Evolutionary conservation across 768 basidiomycete genomes (phyloP).

Genomic region (Trametes cingulata): DNA sequence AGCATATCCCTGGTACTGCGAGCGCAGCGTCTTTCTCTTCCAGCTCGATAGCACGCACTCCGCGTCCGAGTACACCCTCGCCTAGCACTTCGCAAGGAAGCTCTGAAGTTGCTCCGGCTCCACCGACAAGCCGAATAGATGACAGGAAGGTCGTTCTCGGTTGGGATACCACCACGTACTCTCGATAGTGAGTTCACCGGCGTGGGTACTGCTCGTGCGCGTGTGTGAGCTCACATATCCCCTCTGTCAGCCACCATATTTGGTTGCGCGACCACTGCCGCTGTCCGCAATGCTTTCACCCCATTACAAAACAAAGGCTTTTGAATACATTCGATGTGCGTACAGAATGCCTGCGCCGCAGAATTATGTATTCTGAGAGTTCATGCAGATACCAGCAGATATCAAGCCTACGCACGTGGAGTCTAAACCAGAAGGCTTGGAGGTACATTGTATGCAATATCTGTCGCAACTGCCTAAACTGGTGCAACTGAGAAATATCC

Average conservation of each 20-base stretch:
- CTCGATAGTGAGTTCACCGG: conserved; percentile 64
- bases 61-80: background rate
- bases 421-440: conserved; percentile 60
- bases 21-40: background rate
- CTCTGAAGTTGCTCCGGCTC: background rate
- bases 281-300: conserved; percentile 84
- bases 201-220: background rate
- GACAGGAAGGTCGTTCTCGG: conserved; percentile 64
- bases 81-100: background rate
- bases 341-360: background rate
- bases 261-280: conserved; percentile 95
- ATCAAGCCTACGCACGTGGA: conserved; percentile 64
- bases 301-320: conserved; percentile 86
- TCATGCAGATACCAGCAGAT: conserved; percentile 70
- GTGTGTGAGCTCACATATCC: background rate
- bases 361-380: background rate
- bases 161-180: conserved; percentile 73
- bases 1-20: background rate
- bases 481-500: background rate
- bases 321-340: conserved; percentile 79
- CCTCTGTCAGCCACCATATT: conserved; percentile 76
- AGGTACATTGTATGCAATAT: conserved; percentile 65
- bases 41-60: background rate
- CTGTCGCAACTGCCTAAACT: background rate
- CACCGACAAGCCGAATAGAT: conserved; percentile 46